Base-by-base conservation (phyloP, 306 rosid genomes). In the Dalbergia cultrata region DNA sequence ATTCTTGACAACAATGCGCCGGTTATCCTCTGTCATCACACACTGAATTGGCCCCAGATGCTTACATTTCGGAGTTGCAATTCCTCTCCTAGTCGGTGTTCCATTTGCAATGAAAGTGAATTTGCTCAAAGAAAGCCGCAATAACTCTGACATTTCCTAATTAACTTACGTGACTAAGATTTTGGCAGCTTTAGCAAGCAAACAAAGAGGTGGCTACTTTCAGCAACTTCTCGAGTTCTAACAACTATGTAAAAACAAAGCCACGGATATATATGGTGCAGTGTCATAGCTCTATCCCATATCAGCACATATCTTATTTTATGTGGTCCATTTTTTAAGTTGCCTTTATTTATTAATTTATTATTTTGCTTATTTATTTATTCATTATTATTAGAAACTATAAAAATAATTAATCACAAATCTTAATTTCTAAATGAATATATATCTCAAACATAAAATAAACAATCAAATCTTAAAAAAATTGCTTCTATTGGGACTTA, bases 101-200 rank as follows among this genome's bases (percentile, higher is more conserved):
- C 16, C 78, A 13, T 83, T 47, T 7, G 72, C 56, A 53, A 57
- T 35, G 68, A 78, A 78, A 21, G 69, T 81, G 74, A 89, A 88
- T 45, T 84, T 81, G 80, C 80, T 75, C 39, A 83, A 59, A 50
- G 83, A 70, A 66, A 67, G 62, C 54, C 66, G 77, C 80, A 89
- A 80, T 63, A 89, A 39, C 86, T 81, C 85, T 6, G 92, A 84
- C 97, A 92, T 89, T 80, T 74, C 85, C 63, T 47, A 61, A 60
- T 10, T 63, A 45, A 76, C 21, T 57, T 73, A 73, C 41, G 44
- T 60, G 50, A 9, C 83, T 4, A 7, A 3, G 19, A 63, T 37
- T n/a, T 63, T 7, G 58, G 33, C 18, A 70, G 43, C 63, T 43
- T 18, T 18, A 63, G 39, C 49, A 68, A 45, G 65, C 19, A 61